Evolutionary conservation across 176 grass and related monocot species (phyloP), one percentile per base, ranked within the genome.

Genomic region (Thinopyrum elongatum): DNA sequence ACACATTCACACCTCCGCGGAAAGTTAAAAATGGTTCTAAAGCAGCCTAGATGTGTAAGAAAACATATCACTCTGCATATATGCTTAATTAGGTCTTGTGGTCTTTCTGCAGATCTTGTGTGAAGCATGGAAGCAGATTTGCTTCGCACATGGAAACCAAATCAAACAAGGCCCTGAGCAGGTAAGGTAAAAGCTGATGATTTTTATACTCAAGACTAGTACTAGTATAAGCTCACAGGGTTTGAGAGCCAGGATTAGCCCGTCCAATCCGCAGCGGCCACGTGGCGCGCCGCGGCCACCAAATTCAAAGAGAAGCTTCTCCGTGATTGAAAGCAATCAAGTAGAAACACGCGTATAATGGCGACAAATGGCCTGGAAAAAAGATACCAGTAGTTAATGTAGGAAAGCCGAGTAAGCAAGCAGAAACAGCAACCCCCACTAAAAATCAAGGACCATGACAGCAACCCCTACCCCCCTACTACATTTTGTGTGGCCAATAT

Each of bases 361-460:
- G 27, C 10, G 70, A 81, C 53, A 88, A 84, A 88, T 88, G 86
- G 1, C 47, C 22, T 31, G 35, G 77, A 75, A 78, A 81, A 58
- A 58, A 59, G 71, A 76, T 81, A 1, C 14, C 27, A 85, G 44
- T 78, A 76, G 77, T 65, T 34, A 35, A 81, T 77, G 74, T 72
- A 71, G 71, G 81, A 76, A 81, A 73, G 86, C 82, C 72, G 86
- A 88, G 90, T 82, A 88, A 85, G 90, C 86, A 78, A 88, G 76
- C 90, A 91, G 77, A 73, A 91, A 77, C 82, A 82, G 71, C 61
- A 49, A 14, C 83, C 59, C 68, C 51, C 85, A 90, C 85, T 88
- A 88, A 91, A 91, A 91, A 81, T 88, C 81, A 91, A 88, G 85
- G 89, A 42, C 77, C 89, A 84, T 70, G 89, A 88, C 81, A 91